Evolutionary conservation across 1,139 yeast genomes (phyloP), one percentile per base, ranked within the genome.

Genomic region (Candida anutae): DNA sequence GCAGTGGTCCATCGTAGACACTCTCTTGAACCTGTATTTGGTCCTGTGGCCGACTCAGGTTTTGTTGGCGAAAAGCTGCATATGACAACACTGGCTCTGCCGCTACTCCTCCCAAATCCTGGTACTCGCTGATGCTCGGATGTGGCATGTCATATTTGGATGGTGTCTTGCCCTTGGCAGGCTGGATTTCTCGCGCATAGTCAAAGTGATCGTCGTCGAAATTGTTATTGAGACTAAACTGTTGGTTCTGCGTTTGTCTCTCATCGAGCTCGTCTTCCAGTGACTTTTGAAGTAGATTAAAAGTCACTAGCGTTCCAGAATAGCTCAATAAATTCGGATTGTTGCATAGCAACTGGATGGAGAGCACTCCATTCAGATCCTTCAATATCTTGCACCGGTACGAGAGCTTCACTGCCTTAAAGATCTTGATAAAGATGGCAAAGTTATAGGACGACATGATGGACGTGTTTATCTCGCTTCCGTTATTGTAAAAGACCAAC

Each of bases 241-340:
- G 15, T 29, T 15, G 14, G 6, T 21, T 6, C 9, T 22, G 15
- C 14, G 12, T 18, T 4, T 27, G 31, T 2, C 31, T 25, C 3
- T 33, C 27, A 2, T 24, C 28, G 23, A 33, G 32, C 13, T 38
- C 41, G 10, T 42, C 49, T 21, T 50, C 46, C 3, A 43, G 35
- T 4, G 50, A 31, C 3, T 55, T 43, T 41, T 78, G 85, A 30
- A 78, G 46, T 50, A 79, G 63, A 33, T 73, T 67, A 37, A 77
- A 71, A 18, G 79, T 79, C 5, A 79, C 66, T 19, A 77, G 63
- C 1, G 81, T 74, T 2, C 84, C 85, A 2, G 73, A 60, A 39
- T 72, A 73, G 29, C 39, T 45, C 3, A 50, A 39, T n/a, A 47
- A 32, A n/a, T 42, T 44, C 6, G 42, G 33, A 37, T 55, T 61